Evolutionary conservation across 164 flowering plant genomes (phyloP).

Genomic region (Nymphaea colorata): DNA sequence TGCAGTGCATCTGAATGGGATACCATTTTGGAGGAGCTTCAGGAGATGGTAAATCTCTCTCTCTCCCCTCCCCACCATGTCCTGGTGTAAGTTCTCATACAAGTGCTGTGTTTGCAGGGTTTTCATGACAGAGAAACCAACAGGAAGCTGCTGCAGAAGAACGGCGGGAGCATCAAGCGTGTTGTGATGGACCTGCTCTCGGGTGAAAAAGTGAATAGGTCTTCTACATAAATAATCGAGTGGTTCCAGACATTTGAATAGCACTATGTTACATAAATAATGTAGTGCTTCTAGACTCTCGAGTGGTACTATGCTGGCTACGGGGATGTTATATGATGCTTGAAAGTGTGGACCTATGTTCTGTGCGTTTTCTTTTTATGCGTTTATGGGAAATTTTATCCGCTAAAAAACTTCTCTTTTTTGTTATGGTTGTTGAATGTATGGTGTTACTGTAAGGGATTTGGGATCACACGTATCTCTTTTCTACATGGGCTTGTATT

Average conservation of each 20-base stretch:
- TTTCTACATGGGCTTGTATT: too few species aligned
- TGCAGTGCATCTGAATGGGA: constrained; percentile 55
- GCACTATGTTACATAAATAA: background rate
- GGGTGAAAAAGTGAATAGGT: constrained; percentile 31
- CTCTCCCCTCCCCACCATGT: background rate
- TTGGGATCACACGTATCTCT: too few species aligned
- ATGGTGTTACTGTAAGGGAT: too few species aligned
- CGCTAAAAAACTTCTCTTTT: too few species aligned
- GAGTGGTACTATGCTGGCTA: too few species aligned
- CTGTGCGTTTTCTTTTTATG: too few species aligned
- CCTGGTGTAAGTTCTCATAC: background rate
- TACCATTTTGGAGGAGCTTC: constrained; percentile 65
- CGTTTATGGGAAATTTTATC: too few species aligned
- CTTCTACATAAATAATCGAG: background rate
- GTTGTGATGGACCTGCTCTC: constrained; percentile 84
- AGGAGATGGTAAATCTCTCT: constrained; percentile 57
- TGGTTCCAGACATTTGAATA: background rate
- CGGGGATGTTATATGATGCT: too few species aligned
- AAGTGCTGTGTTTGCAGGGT: constrained; percentile 38
- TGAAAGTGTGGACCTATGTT: too few species aligned
- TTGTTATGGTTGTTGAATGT: too few species aligned
- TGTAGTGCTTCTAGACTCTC: background rate
- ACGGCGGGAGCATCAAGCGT: constrained; percentile 78
- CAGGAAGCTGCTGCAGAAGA: constrained; percentile 66
- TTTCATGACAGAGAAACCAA: constrained; percentile 53